These are phyloP conservation scores for Pseudomassariella vexata DNA, from an alignment of 2,329 filamentous ascomycete genomes.

Conservation along the genomic window DNA sequence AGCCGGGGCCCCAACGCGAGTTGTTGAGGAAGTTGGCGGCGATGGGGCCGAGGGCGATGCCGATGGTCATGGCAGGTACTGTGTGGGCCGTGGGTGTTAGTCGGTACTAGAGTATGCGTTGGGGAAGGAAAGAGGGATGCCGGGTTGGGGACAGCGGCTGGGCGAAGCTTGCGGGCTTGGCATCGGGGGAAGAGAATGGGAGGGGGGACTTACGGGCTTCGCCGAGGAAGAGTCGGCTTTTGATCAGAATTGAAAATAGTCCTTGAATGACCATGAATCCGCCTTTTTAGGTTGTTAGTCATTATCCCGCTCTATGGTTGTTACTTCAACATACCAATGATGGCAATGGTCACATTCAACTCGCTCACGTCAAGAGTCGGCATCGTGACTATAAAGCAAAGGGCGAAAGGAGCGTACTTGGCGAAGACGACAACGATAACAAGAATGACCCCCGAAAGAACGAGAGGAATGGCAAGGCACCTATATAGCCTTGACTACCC, in stretches of 20 bases:
- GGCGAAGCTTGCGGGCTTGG: background rate
- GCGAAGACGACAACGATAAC: too few species aligned
- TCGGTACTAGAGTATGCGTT: background rate
- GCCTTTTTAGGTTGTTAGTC: constrained; percentile 20
- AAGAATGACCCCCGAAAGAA: too few species aligned
- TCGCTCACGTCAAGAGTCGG: constrained; percentile 43
- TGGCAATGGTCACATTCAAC: constrained; percentile 43
- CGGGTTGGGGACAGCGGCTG: background rate
- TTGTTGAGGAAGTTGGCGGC: constrained; percentile 46
- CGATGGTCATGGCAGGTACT: constrained; percentile 51
- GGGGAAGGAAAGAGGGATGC: background rate
- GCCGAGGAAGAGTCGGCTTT: constrained; percentile 46
- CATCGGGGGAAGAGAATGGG: constrained; percentile 1
- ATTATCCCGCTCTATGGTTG: background rate
- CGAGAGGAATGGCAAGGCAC: too few species aligned
- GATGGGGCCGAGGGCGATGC: constrained; percentile 48
- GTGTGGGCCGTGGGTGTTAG: too few species aligned
- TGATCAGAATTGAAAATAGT: constrained; percentile 45
- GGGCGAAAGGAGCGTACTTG: too few species aligned
- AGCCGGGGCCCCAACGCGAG: constrained; percentile 31
- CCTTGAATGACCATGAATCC: constrained; percentile 43
- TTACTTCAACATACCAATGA: constrained; percentile 32
- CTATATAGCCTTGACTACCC: too few species aligned
- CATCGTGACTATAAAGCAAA: too few species aligned
- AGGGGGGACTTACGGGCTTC: constrained; percentile 39